phyloP scores from a whole-genome alignment of 2,329 filamentous ascomycete species.

The Colletotrichum theobromicola region DNA sequence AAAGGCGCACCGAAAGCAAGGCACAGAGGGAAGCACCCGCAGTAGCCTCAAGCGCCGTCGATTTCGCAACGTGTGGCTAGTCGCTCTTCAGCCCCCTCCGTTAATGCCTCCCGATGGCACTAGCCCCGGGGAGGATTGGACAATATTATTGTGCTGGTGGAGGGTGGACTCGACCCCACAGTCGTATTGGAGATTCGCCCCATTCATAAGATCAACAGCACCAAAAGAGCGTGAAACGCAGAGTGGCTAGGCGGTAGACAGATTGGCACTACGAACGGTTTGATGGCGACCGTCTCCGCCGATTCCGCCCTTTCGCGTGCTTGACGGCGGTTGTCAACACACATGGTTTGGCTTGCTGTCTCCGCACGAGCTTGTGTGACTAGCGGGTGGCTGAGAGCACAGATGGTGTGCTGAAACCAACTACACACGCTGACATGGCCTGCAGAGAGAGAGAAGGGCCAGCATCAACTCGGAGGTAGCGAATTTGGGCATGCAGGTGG shows the following conservation, averaged over 20 bases:
- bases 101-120: neutral
- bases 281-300: neutral
- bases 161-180: conserved; percentile 3
- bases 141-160: neutral
- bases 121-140: neutral
- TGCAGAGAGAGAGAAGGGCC: neutral
- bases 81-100: neutral
- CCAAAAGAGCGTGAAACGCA: conserved; percentile 4
- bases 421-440: neutral
- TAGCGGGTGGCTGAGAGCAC: neutral
- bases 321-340: neutral
- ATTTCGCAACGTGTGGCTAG: neutral
- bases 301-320: neutral
- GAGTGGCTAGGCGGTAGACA: neutral
- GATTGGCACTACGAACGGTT: neutral
- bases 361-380: neutral
- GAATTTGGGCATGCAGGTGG: neutral
- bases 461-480: neutral
- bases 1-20: conserved; percentile 9
- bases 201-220: neutral
- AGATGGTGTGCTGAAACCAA: conserved; percentile 6
- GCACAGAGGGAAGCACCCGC: conserved; percentile 2
- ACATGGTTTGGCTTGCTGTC: neutral
- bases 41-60: conserved; percentile 13
- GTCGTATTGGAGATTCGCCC: neutral